Percentiles rank a stretch among this genome's conserved stretches.
phyloP scores from a whole-genome alignment of 805 yeast species.

The Helenozyma baotianmanensis region DNA sequence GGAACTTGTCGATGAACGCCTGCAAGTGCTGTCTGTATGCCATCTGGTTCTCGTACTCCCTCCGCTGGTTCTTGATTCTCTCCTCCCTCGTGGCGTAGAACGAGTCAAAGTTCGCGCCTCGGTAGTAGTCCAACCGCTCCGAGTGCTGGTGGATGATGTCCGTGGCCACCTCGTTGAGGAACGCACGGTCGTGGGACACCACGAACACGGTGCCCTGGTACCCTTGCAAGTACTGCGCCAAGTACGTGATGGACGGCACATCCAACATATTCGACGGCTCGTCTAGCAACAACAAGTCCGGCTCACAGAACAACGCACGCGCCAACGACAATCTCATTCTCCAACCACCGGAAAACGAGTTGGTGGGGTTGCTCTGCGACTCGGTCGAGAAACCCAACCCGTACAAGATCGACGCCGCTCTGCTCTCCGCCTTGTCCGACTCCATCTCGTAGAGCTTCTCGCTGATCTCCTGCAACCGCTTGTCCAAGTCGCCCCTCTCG shows the following conservation, averaged over 20 bases:
- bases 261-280: constrained; percentile 99
- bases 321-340: constrained; percentile 99
- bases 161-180: constrained; percentile 95
- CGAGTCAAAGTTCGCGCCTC: constrained; percentile 89
- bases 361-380: constrained; percentile 79
- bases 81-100: constrained; percentile 94
- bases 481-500: constrained; percentile 83
- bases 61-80: constrained; percentile 84
- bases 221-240: constrained; percentile 83
- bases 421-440: constrained; percentile 93
- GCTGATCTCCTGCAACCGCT: constrained; percentile 70
- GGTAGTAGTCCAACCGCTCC: constrained; percentile 91
- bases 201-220: constrained; percentile 91
- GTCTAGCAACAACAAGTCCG: constrained; percentile 87
- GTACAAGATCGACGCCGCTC: constrained; percentile 88
- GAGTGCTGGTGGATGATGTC: constrained; percentile 98
- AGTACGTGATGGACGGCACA: constrained; percentile 94
- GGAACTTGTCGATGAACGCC: constrained; percentile 88
- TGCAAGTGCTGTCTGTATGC: constrained; percentile 92
- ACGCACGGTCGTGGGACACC: constrained; percentile 97
- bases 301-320: constrained; percentile 95
- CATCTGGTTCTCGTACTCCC: constrained; percentile 98
- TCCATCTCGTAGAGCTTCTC: constrained; percentile 90
- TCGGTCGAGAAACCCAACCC: constrained; percentile 94
- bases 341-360: constrained; percentile 99